Evolutionary conservation across 2,329 filamentous ascomycete species (phyloP).

Genomic region (Aspergillus novofumigatus): DNA sequence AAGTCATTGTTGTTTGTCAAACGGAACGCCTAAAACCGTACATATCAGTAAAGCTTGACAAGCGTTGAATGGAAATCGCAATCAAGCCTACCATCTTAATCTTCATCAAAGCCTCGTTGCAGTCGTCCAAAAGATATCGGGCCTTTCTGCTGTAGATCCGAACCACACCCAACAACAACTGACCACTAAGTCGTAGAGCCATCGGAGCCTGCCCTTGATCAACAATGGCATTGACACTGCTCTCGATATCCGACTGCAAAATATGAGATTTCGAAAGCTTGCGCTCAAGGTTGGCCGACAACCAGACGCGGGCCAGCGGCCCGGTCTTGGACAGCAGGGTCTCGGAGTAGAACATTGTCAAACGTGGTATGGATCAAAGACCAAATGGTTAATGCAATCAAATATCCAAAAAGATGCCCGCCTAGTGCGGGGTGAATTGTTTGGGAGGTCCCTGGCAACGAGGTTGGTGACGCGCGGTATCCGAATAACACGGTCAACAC

Average conservation of each 20-base stretch:
- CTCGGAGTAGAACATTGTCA: slow-evolving; percentile 92
- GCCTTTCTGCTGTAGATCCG: slow-evolving; percentile 97
- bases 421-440: slow-evolving; percentile 30
- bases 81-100: slow-evolving; percentile 80
- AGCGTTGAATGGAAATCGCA: background rate
- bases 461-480: slow-evolving; percentile 29
- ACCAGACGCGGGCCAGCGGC: slow-evolving; percentile 94
- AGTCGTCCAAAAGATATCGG: slow-evolving; percentile 92
- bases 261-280: slow-evolving; percentile 98
- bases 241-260: slow-evolving; percentile 87
- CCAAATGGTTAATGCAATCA: slow-evolving; percentile 9
- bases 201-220: slow-evolving; percentile 89
- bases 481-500: slow-evolving; percentile 30
- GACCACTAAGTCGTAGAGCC: slow-evolving; percentile 87
- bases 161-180: slow-evolving; percentile 90
- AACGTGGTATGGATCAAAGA: slow-evolving; percentile 1
- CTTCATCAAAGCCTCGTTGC: slow-evolving; percentile 94
- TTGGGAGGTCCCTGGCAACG: slow-evolving; percentile 19
- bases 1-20: slow-evolving; percentile 93
- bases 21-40: slow-evolving; percentile 70
- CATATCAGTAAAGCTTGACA: slow-evolving; percentile 28
- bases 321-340: slow-evolving; percentile 94
- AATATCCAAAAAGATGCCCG: slow-evolving; percentile 20
- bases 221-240: slow-evolving; percentile 93
- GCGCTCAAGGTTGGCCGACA: slow-evolving; percentile 95